Conservation (phyloP, 2,329 filamentous ascomycete species). For the Epichloe hybrida region DNA sequence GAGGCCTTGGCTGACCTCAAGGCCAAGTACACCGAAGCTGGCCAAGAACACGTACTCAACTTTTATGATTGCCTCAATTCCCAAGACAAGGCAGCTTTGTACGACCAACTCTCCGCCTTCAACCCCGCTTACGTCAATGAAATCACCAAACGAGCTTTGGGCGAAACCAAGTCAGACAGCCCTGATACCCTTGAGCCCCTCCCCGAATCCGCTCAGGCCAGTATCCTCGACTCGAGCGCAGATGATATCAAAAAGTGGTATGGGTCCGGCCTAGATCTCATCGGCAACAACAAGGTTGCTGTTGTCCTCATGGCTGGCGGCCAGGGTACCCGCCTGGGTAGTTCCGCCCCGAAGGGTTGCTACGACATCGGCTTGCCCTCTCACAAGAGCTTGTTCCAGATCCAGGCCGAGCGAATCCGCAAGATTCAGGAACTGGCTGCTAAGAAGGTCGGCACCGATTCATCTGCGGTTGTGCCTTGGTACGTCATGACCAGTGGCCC, state of each 20-base stretch:
- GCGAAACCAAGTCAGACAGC: constrained; percentile 53
- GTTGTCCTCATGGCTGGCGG: constrained; percentile 96
- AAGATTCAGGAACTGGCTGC: constrained; percentile 73
- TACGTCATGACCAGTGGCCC: constrained; percentile 99
- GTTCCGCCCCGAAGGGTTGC: constrained; percentile 92
- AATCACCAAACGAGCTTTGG: constrained; percentile 68
- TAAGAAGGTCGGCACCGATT: constrained; percentile 43
- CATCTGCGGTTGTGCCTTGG: constrained; percentile 68
- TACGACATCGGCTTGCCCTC: constrained; percentile 92
- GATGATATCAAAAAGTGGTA: constrained; percentile 78
- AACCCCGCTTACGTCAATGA: constrained; percentile 79
- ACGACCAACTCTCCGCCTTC: constrained; percentile 67
- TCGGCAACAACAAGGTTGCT: constrained; percentile 60
- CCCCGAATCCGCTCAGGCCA: constrained; percentile 73
- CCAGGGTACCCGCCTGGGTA: constrained; percentile 87
- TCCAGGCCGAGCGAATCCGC: constrained; percentile 86
- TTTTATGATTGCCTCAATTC: constrained; percentile 68
- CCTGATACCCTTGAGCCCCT: constrained; percentile 64
- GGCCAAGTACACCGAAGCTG: constrained; percentile 58
- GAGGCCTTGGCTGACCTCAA: constrained; percentile 59
- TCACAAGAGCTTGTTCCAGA: constrained; percentile 89
- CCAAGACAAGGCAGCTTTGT: constrained; percentile 64
- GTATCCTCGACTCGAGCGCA: constrained; percentile 75
- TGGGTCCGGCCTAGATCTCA: constrained; percentile 63
- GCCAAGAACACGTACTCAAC: constrained; percentile 65